Evolutionary conservation across 2,329 filamentous ascomycete species (phyloP), one percentile per base, ranked within the genome.

Genomic region (Claviceps pazoutovae): DNA sequence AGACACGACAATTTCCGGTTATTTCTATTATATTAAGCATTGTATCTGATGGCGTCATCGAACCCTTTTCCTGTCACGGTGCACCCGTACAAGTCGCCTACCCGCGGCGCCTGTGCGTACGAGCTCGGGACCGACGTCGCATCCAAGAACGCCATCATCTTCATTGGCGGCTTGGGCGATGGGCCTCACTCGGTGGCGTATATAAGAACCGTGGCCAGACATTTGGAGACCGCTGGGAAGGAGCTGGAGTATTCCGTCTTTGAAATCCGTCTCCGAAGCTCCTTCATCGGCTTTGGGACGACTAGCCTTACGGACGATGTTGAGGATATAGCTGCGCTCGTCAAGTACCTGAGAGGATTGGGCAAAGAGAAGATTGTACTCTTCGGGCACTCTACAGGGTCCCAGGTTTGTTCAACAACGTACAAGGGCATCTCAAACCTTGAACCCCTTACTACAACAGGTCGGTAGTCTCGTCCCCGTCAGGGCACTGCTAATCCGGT

Each of bases 141-240:
- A 42, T 65, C 70, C 53, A 68, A 63, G 48, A 80, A 86, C 65
- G 81, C 80, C 3, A 65, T 88, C 51, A 65, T 88, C 54, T 85
- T 84, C 67, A 74, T 88, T 56, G 83, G 82, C 55, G 85, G 85
- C 38, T 75, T 89, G 16, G 75, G 75, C 39, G 85, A 88, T 64
- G 83, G 83, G 1, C 78, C 84, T 53, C 78, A 84, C 56, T 82
- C 80, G 0, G 74, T 84, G 8, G 68, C 73, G 1, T 86, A 84
- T 54, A 68, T 73, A 47, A 70, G 71, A 5, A 61, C 64, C 1
- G 65, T 81, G 51, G 73, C 76, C 14, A 62, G 65, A 41, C 64
- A 64, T 48, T 62, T 79, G 4, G 68, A 70, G 55, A 54, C 64
- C 5, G 55, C 64, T 6, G 53, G 53, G 8, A 55, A 61, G 1